These are phyloP conservation scores for Wickerhamomyces hampshirensis DNA, from an alignment of 805 yeast genomes.

Conservation along the genomic window DNA sequence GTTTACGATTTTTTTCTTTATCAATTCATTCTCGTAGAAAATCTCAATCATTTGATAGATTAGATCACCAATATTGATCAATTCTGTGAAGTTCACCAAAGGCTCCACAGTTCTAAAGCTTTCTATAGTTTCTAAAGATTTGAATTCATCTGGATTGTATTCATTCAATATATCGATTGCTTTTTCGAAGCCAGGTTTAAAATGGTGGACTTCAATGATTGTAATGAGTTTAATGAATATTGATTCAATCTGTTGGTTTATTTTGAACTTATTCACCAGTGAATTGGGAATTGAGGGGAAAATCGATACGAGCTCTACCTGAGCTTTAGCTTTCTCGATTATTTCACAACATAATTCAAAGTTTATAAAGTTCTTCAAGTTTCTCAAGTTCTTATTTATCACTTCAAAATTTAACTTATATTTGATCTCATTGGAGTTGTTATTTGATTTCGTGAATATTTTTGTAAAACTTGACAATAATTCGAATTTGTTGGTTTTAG, in stretches of 20 bases:
- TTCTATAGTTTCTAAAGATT: slow-evolving; percentile 29
- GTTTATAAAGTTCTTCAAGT: slow-evolving; percentile 71
- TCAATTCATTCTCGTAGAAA: slow-evolving; percentile 83
- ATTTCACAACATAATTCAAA: slow-evolving; percentile 73
- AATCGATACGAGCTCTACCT: slow-evolving; percentile 53
- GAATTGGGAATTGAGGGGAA: slow-evolving; percentile 28
- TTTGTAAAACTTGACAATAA: slow-evolving; percentile 60
- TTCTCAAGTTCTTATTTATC: slow-evolving; percentile 66
- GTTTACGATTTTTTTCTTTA: slow-evolving; percentile 49
- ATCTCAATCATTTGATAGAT: slow-evolving; percentile 89
- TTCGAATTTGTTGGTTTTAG: slow-evolving; percentile 41
- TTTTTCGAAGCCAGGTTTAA: slow-evolving; percentile 78
- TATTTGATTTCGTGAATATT: slow-evolving; percentile 42
- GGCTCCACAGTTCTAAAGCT: slow-evolving; percentile 60
- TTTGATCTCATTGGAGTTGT: slow-evolving; percentile 37
- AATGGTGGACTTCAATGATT: slow-evolving; percentile 64
- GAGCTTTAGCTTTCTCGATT: slow-evolving; percentile 60
- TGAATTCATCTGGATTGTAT: slow-evolving; percentile 56
- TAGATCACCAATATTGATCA: slow-evolving; percentile 88
- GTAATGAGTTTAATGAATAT: slow-evolving; percentile 64
- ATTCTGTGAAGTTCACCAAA: slow-evolving; percentile 77
- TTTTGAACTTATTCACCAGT: slow-evolving; percentile 24
- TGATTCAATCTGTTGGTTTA: slow-evolving; percentile 43
- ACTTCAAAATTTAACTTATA: slow-evolving; percentile 79
- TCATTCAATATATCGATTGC: slow-evolving; percentile 67